Evolutionary conservation across 78 protist genomes (phyloP).

Genomic region (Pelomyxa schiedti): DNA sequence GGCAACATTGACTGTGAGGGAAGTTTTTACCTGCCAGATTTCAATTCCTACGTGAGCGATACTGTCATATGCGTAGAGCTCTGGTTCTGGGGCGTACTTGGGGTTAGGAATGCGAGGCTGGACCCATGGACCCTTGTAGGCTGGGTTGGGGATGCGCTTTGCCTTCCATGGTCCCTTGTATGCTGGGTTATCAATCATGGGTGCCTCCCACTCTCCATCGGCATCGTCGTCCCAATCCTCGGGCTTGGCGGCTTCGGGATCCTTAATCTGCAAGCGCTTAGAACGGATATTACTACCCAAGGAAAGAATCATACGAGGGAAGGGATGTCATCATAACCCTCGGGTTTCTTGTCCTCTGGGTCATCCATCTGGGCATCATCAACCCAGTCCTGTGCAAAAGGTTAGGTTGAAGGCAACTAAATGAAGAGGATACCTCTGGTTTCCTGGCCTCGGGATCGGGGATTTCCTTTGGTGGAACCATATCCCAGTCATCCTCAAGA

Average conservation of each 20-base stretch:
- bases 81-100: slow-evolving; percentile 62
- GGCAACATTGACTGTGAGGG: neutral
- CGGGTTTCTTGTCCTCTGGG: slow-evolving; percentile 88
- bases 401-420: too few relatives aligned
- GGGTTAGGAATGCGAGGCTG: slow-evolving; percentile 84
- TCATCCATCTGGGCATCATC: slow-evolving; percentile 78
- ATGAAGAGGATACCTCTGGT: too few relatives aligned
- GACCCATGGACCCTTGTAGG: slow-evolving; percentile 87
- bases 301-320: too few relatives aligned
- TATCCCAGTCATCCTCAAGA: slow-evolving; percentile 76
- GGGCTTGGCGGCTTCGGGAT: slow-evolving; percentile 89
- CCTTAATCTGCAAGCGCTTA: slow-evolving; percentile 74
- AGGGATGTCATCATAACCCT: slow-evolving; percentile 69
- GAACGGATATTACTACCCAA: too few relatives aligned
- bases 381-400: slow-evolving; percentile 98
- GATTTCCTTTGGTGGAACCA: slow-evolving; percentile 76
- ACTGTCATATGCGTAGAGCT: slow-evolving; percentile 48
- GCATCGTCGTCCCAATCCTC: slow-evolving; percentile 98
- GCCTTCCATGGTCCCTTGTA: slow-evolving; percentile 87
- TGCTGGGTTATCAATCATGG: slow-evolving; percentile 89
- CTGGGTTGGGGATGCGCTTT: slow-evolving; percentile 84
- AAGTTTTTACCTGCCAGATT: slow-evolving; percentile 92
- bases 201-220: slow-evolving; percentile 98
- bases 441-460: slow-evolving; percentile 75
- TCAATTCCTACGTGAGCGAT: slow-evolving; percentile 75